Percentiles rank a stretch among this genome's conserved stretches.
These are phyloP conservation scores for Solanum neorickii DNA, from an alignment of 257 asterid genomes.

Conservation along the genomic window DNA sequence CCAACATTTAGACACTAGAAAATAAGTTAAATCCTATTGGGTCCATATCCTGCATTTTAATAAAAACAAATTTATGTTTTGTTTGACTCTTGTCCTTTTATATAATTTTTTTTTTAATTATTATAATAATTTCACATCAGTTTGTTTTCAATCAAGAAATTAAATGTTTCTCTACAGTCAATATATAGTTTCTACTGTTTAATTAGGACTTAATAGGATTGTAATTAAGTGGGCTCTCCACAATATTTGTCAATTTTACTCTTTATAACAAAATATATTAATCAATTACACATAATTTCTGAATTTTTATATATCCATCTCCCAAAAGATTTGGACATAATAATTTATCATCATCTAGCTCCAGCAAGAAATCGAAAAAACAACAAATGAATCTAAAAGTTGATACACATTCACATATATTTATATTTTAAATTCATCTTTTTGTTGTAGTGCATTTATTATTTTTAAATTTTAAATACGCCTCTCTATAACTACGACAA, in stretches of 20 bases:
- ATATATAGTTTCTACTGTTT: neutral
- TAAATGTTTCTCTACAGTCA: neutral
- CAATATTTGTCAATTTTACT: neutral
- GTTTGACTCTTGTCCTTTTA: neutral
- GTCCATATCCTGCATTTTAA: neutral
- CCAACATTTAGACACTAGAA: neutral
- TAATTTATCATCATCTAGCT: neutral
- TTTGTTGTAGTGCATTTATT: accelerated
- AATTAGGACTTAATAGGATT: neutral
- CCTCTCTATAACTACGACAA: too few relatives aligned
- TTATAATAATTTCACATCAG: neutral
- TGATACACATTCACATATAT: neutral
- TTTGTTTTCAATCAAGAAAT: neutral
- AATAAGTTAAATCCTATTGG: neutral
- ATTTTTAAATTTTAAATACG: too few relatives aligned
- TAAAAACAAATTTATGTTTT: neutral
- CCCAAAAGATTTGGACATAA: neutral
- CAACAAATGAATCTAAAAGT: neutral
- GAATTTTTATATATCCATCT: too few relatives aligned
- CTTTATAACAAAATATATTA: neutral
- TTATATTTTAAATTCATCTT: too few relatives aligned
- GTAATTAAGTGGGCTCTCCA: neutral
- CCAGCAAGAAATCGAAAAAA: neutral
- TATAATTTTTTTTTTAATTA: neutral
- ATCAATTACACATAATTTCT: neutral